These are phyloP conservation scores for Ziziphus jujuba DNA, from an alignment of 306 rosid genomes.

Conservation along the genomic window DNA sequence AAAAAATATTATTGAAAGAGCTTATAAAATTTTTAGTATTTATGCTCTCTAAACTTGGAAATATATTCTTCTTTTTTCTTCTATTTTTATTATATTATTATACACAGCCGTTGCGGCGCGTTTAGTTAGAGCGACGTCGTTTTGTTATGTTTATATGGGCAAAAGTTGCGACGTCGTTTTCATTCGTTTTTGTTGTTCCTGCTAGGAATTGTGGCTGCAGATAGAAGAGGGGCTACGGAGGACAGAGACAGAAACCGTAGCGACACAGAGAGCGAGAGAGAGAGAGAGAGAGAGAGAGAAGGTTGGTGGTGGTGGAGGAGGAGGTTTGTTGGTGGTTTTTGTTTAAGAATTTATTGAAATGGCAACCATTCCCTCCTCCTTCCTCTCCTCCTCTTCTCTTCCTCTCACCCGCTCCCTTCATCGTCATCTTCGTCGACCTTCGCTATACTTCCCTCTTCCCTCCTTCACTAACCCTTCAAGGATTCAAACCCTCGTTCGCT, in stretches of 20 bases:
- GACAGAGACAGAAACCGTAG: constrained; percentile 1
- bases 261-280: constrained; percentile 2
- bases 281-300: not conserved
- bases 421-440: not conserved
- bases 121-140: too few species aligned
- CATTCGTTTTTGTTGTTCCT: not conserved
- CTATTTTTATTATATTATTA: too few species aligned
- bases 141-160: too few species aligned
- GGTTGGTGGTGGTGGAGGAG: constrained; percentile 30
- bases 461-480: constrained; percentile 19
- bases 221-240: not conserved
- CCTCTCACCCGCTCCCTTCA: constrained; percentile 31
- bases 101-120: too few species aligned
- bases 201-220: constrained; percentile 10
- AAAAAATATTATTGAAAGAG: too few species aligned
- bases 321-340: too few species aligned
- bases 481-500: constrained; percentile 33
- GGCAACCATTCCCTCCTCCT: constrained; percentile 81
- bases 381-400: constrained; percentile 43
- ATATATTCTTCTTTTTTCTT: too few species aligned
- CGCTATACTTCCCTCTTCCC: constrained; percentile 20
- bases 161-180: not conserved
- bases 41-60: too few species aligned
- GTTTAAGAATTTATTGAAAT: constrained; percentile 44
- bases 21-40: too few species aligned